Evolutionary conservation across 306 rosid species (phyloP).

Genomic region (Acacia acuminata): DNA sequence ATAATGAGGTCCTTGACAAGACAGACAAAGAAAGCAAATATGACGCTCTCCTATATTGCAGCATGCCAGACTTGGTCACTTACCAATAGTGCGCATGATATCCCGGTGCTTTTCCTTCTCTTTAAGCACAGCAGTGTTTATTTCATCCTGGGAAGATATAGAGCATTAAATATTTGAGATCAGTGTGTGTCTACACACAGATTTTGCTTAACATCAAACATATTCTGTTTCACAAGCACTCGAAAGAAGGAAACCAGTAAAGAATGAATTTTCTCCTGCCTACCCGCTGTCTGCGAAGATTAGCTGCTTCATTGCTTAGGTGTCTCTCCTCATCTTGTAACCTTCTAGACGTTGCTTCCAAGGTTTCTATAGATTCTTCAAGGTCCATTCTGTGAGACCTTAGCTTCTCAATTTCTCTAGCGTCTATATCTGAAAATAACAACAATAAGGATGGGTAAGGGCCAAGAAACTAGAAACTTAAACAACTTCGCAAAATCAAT

Average conservation of each 20-base stretch:
- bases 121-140: constrained; percentile 39
- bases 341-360: constrained; percentile 51
- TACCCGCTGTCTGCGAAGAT: constrained; percentile 73
- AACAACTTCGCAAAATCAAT: neutral
- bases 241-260: neutral
- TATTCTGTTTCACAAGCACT: neutral
- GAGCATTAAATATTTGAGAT: constrained; percentile 12
- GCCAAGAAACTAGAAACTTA: constrained; percentile 2
- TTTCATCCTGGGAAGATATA: constrained; percentile 58
- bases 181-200: constrained; percentile 12
- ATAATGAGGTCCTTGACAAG: neutral
- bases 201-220: constrained; percentile 11
- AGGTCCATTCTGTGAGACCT: constrained; percentile 57
- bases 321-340: constrained; percentile 57
- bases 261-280: constrained; percentile 19
- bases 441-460: neutral
- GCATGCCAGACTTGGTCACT: constrained; percentile 31
- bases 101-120: constrained; percentile 55
- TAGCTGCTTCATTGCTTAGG: constrained; percentile 63
- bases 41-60: constrained; percentile 19
- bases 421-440: constrained; percentile 59
- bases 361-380: constrained; percentile 49
- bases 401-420: constrained; percentile 69
- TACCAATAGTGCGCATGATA: constrained; percentile 55
- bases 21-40: neutral